phyloP scores from a whole-genome alignment of 768 basidiomycete species.

The Collybia mongolica region DNA sequence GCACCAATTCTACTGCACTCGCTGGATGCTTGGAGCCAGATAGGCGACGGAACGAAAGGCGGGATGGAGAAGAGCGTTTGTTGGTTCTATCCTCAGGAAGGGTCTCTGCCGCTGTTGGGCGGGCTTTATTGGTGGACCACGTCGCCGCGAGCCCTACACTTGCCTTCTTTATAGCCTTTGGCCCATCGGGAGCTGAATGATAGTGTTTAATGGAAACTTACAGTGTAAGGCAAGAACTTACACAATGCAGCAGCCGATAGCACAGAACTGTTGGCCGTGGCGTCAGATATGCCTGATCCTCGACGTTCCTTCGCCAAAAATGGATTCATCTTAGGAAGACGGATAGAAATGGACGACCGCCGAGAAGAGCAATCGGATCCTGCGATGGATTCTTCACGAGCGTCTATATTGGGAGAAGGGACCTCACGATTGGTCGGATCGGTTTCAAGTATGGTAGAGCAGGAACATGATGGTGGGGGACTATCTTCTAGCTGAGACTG shows the following conservation, averaged over 20 bases:
- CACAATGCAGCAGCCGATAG: background rate
- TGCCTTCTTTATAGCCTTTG: conserved; percentile 3
- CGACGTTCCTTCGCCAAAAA: conserved; percentile 13
- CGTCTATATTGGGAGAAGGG: conserved; percentile 1
- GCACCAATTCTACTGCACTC: too few relatives aligned
- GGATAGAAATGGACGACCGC: conserved; percentile 15
- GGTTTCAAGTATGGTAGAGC: background rate
- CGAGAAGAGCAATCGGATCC: conserved; percentile 19
- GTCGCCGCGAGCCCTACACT: conserved; percentile 7
- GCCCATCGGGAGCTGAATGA: conserved; percentile 2
- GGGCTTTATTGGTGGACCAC: conserved; percentile 3
- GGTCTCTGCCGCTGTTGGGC: too few relatives aligned
- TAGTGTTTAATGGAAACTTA: background rate
- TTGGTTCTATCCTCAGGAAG: too few relatives aligned
- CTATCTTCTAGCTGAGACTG: conserved; percentile 4
- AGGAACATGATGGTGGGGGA: background rate
- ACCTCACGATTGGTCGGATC: background rate
- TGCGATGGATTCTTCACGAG: conserved; percentile 12
- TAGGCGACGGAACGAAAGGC: conserved; percentile 18
- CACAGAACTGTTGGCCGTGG: background rate
- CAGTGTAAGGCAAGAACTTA: background rate
- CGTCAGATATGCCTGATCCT: background rate
- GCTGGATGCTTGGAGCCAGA: too few relatives aligned
- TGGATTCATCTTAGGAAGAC: conserved; percentile 14
- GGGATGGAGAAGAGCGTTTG: conserved; percentile 8